Evolutionary conservation across 2,329 filamentous ascomycete species (phyloP).

Genomic region (Fusarium proliferatum): DNA sequence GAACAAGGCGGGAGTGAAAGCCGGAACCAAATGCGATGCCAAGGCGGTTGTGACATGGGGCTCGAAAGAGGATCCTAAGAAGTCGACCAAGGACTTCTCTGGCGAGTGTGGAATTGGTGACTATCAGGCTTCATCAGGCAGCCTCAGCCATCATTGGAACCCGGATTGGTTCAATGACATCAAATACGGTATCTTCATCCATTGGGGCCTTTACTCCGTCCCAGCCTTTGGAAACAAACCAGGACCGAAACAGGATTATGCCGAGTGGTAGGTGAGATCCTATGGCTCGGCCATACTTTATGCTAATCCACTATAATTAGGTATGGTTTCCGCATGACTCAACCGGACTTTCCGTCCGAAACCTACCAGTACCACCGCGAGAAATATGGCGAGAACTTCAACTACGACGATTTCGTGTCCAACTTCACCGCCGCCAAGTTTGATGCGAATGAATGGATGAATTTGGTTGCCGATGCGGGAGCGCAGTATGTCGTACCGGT

Average conservation of each 20-base stretch:
- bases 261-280: background rate
- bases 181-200: background rate
- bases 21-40: background rate
- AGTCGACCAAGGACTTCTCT: background rate
- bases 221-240: background rate
- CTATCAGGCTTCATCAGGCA: background rate
- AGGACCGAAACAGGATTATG: background rate
- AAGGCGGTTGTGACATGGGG: background rate
- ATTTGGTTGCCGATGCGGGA: background rate
- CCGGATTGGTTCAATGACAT: background rate
- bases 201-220: background rate
- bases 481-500: background rate
- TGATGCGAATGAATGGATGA: background rate
- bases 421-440: background rate
- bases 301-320: background rate
- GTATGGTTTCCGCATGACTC: background rate
- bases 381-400: background rate
- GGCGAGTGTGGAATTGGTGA: background rate
- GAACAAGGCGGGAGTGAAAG: background rate
- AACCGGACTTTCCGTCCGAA: background rate
- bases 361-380: background rate
- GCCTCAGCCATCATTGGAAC: background rate
- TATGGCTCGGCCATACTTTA: fast-evolving
- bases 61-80: background rate
- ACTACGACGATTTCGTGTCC: background rate